phyloP scores from a whole-genome alignment of 768 basidiomycete genomes.

The Leucocoprinus leucothites region DNA sequence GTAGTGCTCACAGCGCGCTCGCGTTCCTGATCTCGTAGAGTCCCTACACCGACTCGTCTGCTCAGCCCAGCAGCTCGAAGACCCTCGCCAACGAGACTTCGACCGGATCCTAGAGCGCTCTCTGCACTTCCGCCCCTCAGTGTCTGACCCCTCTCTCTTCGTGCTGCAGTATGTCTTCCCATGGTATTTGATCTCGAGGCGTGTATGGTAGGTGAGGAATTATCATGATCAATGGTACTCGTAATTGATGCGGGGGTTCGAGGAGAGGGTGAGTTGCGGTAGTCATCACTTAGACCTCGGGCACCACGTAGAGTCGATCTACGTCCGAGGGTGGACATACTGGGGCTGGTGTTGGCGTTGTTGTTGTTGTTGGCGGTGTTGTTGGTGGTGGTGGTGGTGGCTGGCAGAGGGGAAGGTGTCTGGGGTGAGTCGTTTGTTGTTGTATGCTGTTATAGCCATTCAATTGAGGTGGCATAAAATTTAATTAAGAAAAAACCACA shows the following conservation, averaged over 20 bases:
- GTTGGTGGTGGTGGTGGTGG: slow-evolving; percentile 1
- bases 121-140: slow-evolving; percentile 69
- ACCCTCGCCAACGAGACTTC: slow-evolving; percentile 65
- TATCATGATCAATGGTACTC: not conserved
- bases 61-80: slow-evolving; percentile 69
- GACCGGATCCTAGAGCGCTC: slow-evolving; percentile 48
- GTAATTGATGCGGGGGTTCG: slow-evolving; percentile 11
- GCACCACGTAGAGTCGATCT: slow-evolving; percentile 15
- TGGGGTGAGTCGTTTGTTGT: slow-evolving; percentile 24
- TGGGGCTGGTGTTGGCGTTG: too few relatives aligned
- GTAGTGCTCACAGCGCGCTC: not conserved
- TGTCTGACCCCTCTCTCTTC: slow-evolving; percentile 49
- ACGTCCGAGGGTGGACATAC: not conserved
- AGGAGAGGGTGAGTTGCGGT: slow-evolving; percentile 16
- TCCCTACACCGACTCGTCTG: slow-evolving; percentile 20
- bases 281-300: slow-evolving; percentile 22
- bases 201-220: slow-evolving; percentile 5
- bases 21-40: slow-evolving; percentile 1
- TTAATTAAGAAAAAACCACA: slow-evolving; percentile 9
- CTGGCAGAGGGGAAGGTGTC: slow-evolving; percentile 33
- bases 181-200: slow-evolving; percentile 4
- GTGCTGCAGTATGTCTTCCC: slow-evolving; percentile 1
- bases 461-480: not conserved
- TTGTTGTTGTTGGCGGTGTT: not conserved
- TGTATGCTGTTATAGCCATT: slow-evolving; percentile 21